Evolutionary conservation across 805 yeast species (phyloP).

Genomic region (Lipomyces mesembrius): DNA sequence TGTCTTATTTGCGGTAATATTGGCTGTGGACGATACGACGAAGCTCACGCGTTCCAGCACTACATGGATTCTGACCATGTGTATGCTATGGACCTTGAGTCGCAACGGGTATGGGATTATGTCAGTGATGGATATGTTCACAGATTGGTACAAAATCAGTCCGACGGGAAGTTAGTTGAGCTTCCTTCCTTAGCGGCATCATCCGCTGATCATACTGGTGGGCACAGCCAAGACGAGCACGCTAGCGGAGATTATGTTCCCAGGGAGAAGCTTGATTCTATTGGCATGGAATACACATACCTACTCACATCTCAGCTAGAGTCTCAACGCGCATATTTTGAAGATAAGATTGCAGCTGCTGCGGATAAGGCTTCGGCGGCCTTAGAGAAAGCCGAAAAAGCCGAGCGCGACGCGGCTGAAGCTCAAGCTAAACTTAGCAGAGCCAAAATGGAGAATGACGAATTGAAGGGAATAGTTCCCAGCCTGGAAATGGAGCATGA

Average conservation of each 20-base stretch:
- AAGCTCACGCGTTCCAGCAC: slow-evolving; percentile 84
- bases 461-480: slow-evolving; percentile 16
- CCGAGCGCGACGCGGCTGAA: slow-evolving; percentile 36
- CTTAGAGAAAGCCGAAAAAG: slow-evolving; percentile 38
- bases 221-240: slow-evolving; percentile 2
- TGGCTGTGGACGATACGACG: slow-evolving; percentile 90
- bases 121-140: slow-evolving; percentile 91
- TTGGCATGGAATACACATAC: slow-evolving; percentile 79
- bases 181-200: slow-evolving; percentile 50
- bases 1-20: slow-evolving; percentile 87
- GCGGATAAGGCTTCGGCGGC: slow-evolving; percentile 42
- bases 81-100: slow-evolving; percentile 82
- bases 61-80: slow-evolving; percentile 79
- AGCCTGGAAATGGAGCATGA: slow-evolving; percentile 29
- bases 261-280: slow-evolving; percentile 56
- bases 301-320: slow-evolving; percentile 78
- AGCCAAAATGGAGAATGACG: slow-evolving; percentile 21
- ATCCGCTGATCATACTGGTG: neutral
- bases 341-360: slow-evolving; percentile 52
- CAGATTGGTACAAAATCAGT: slow-evolving; percentile 77
- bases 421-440: slow-evolving; percentile 13
- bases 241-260: slow-evolving; percentile 29
- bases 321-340: slow-evolving; percentile 84
- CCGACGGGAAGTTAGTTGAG: slow-evolving; percentile 89
- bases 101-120: slow-evolving; percentile 94